phyloP scores from a whole-genome alignment of 2,329 filamentous ascomycete species.

The Sclerotinia borealis region DNA sequence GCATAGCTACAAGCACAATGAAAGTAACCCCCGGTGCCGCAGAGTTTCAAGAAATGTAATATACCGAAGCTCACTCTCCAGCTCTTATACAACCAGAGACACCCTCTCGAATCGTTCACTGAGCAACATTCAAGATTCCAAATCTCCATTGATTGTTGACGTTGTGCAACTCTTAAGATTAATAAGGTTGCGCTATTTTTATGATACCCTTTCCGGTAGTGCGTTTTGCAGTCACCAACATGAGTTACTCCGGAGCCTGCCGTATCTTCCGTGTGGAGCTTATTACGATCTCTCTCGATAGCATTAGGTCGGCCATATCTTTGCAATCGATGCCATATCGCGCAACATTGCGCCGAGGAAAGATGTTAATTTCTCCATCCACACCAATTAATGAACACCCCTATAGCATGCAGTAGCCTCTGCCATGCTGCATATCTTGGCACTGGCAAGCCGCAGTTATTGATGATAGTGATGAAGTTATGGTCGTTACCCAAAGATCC shows the following conservation, averaged over 20 bases:
- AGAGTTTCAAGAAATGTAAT: not conserved
- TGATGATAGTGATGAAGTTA: conserved; percentile 1
- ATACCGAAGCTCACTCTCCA: not conserved
- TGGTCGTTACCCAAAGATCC: not conserved
- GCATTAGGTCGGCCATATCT: not conserved
- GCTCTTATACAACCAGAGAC: not conserved
- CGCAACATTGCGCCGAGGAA: not conserved
- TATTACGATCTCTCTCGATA: not conserved
- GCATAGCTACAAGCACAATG: too few relatives aligned
- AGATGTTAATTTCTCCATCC: not conserved
- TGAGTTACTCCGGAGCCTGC: too few relatives aligned
- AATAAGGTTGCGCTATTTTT: not conserved
- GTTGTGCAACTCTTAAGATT: too few relatives aligned
- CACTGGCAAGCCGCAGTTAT: not conserved
- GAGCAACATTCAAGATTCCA: not conserved
- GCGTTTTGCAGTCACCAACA: too few relatives aligned
- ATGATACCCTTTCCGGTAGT: not conserved
- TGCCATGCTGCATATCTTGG: not conserved
- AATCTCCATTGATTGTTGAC: not conserved
- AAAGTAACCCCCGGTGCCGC: not conserved
- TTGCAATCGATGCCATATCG: not conserved
- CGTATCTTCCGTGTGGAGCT: not conserved
- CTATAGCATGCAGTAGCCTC: not conserved
- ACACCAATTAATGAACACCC: not conserved
- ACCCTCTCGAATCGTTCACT: not conserved